Base-by-base conservation (phyloP, 2,329 filamentous ascomycete species). In the Diaporthe sp. region DNA sequence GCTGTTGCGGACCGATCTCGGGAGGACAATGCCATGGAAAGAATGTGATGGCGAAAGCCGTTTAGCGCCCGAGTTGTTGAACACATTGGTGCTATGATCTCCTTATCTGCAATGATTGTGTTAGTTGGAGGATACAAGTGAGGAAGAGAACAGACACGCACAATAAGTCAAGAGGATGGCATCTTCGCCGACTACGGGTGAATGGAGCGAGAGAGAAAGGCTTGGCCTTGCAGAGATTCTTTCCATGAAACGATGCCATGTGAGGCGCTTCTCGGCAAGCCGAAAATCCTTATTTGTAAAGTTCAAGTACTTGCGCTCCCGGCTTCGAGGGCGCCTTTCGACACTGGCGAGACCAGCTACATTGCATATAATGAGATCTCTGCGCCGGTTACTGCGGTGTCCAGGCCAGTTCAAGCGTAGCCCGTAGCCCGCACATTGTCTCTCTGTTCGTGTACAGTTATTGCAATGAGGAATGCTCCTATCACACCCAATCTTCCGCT, bases 81-180 rank as follows among this genome's bases (percentile, higher is more conserved):
- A 37, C 55, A 58, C 55, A 37, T 58, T n/a, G 55, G 55, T n/a
- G 55, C 30, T 58, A 58, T 37, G 55, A 58, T 37, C 9, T 58
- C 17, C 30, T 58, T 30, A 30, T 58, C 55, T 58, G 55, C 10
- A 58, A 58, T n/a, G 4, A 7, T 37, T 58, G 19, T n/a, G 4
- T 58, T 56, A 56, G 53, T 56, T 12, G 19, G 15, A 35, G 27
- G 4, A 22, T 7, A 32, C n/a, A 32, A 56, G 19, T 35, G 3
- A 35, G 19, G 13, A 10, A 15, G 30, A 37, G 32, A 35, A n/a
- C 3, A 13, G 32, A 12, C 10, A 58, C 30, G 19, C 8, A 58
- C 55, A 58, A 37, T 58, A 58, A 12, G 55, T 27, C 30, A 35
- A 37, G 8, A 58, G 19, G 4, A 37, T n/a, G 9, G 55, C 30